Conservation (phyloP, 495 filamentous ascomycete genomes). For the Penicillium pulvis region DNA sequence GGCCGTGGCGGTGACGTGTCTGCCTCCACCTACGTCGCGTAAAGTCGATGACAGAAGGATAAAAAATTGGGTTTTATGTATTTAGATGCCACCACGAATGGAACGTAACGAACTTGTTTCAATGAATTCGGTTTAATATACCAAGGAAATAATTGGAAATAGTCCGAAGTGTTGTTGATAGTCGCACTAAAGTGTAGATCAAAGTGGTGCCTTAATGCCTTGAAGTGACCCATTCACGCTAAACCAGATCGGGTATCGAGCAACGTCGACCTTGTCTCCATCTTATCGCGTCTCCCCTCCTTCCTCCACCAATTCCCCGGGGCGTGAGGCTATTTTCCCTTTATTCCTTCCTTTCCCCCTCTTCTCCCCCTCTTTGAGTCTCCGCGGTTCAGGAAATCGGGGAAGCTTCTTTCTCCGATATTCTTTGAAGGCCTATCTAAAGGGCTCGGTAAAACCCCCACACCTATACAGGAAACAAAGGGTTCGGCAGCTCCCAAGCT, state of each 20-base stretch:
- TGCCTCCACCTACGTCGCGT: conserved; percentile 96
- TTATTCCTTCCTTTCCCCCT: conserved; percentile 2
- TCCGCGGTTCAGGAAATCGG: not conserved
- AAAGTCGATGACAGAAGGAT: conserved; percentile 42
- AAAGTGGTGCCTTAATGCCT: conserved; percentile 3
- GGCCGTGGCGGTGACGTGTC: conserved; percentile 95
- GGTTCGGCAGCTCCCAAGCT: not conserved
- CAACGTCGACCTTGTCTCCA: conserved; percentile 21
- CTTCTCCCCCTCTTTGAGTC: not conserved
- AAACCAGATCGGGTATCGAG: conserved; percentile 18
- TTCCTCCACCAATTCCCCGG: conserved; percentile 15
- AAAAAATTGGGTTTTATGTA: conserved; percentile 36
- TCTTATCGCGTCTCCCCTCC: conserved; percentile 23
- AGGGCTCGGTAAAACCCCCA: not conserved
- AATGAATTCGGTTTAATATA: conserved; percentile 11
- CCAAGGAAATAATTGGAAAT: not conserved
- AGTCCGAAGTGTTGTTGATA: not conserved
- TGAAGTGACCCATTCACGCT: not conserved
- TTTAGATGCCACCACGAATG: conserved; percentile 35
- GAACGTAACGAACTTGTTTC: conserved; percentile 27
- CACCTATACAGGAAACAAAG: not conserved
- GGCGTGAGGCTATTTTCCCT: conserved; percentile 1
- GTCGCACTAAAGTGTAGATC: not conserved
- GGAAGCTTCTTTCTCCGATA: not conserved
- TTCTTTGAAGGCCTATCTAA: not conserved